These are phyloP conservation scores for Trichosporon coremiiforme DNA, from an alignment of 1,284 basidiomycete species.

Conservation along the genomic window DNA sequence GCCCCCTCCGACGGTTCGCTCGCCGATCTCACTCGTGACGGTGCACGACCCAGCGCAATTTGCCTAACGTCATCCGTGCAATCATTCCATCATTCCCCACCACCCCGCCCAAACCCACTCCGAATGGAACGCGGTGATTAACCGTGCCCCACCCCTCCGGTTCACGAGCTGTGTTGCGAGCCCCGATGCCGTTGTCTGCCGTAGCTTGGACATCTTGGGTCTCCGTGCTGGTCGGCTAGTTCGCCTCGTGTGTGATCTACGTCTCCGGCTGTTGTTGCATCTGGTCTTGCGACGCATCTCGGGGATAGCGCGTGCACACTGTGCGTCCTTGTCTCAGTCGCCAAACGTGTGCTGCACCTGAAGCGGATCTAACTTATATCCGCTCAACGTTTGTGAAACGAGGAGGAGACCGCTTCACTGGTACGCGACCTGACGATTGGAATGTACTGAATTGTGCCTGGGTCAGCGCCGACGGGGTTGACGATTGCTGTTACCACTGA, in stretches of 20 bases:
- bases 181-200: neutral
- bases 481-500: neutral
- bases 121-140: neutral
- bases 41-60: neutral
- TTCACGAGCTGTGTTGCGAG: no score
- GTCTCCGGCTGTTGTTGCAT: neutral
- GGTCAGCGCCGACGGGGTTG: neutral
- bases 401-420: neutral
- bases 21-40: neutral
- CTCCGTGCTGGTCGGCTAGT: no score
- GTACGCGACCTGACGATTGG: neutral
- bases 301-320: neutral
- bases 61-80: neutral
- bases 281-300: neutral
- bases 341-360: neutral
- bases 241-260: neutral
- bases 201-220: neutral
- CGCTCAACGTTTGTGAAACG: neutral
- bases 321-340: no score
- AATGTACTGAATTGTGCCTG: neutral
- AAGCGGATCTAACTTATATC: neutral
- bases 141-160: neutral
- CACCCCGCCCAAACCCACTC: neutral
- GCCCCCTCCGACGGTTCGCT: neutral
- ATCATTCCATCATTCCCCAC: slow-evolving; percentile 1